Evolutionary conservation across 768 basidiomycete genomes (phyloP).

Genomic region (Coprinopsis marcescibilis): DNA sequence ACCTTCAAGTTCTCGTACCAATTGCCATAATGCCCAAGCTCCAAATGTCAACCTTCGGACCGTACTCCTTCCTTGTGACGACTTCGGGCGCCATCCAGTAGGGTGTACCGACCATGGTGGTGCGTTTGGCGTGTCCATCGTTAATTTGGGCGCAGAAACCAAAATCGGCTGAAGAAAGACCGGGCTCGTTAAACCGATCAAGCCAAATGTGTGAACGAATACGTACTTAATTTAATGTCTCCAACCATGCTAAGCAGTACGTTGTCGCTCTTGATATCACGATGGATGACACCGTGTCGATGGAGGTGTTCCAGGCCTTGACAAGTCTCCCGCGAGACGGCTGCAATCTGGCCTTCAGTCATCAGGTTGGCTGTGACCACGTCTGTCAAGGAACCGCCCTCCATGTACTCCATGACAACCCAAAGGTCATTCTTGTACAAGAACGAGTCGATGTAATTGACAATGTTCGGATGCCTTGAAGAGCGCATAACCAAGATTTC

Average conservation of each 20-base stretch:
- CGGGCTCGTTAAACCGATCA: conserved; percentile 2
- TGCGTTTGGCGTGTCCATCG: conserved; percentile 84
- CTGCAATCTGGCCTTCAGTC: conserved; percentile 98
- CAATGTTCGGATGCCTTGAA: conserved; percentile 95
- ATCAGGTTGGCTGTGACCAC: conserved; percentile 94
- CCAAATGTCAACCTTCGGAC: conserved; percentile 98
- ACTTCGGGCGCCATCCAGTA: conserved; percentile 99
- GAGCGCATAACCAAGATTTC: conserved; percentile 99
- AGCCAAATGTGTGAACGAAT: not conserved
- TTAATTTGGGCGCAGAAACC: conserved; percentile 99
- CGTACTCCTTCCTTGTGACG: conserved; percentile 95
- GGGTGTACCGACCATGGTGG: conserved; percentile 97
- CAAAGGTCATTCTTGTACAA: conserved; percentile 96
- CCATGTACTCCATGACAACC: conserved; percentile 99
- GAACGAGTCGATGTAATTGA: conserved; percentile 99
- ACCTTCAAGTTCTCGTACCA: conserved; percentile 40
- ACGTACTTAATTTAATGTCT: conserved; percentile 97
- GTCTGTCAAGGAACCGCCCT: conserved; percentile 90
- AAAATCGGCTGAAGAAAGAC: conserved; percentile 69
- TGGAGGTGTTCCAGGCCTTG: conserved; percentile 95
- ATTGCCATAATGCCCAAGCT: conserved; percentile 95
- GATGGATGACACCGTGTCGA: conserved; percentile 94
- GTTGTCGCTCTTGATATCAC: conserved; percentile 99
- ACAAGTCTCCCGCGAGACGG: conserved; percentile 87
- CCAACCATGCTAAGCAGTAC: conserved; percentile 88